Evolutionary conservation across 352 stramenopile species (phyloP).

Genomic region (Pythium guiyangense): DNA sequence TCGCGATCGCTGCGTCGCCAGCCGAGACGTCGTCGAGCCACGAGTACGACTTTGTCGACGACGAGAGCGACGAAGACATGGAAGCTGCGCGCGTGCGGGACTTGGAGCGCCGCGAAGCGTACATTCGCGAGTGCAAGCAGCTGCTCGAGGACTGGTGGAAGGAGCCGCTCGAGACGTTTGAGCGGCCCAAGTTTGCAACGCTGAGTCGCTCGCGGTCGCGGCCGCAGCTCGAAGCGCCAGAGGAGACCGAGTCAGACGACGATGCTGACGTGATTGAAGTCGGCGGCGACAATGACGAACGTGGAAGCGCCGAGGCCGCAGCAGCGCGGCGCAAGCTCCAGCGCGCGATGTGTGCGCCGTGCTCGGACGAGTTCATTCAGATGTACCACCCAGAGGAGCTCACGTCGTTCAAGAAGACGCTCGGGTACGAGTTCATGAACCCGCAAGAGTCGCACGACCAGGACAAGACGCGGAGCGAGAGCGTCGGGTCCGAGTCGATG

Average conservation of each 20-base stretch:
- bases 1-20: constrained; percentile 1
- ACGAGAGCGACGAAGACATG: constrained; percentile 19
- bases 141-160: constrained; percentile 87
- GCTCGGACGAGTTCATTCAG: constrained; percentile 74
- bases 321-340: constrained; percentile 6
- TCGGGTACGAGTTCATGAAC: constrained; percentile 87
- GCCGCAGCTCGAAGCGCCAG: constrained; percentile 7
- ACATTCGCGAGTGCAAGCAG: constrained; percentile 70
- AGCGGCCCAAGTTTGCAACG: constrained; percentile 29
- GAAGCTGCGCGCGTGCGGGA: constrained; percentile 19
- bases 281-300: background rate
- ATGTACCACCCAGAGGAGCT: constrained; percentile 84
- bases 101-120: constrained; percentile 61
- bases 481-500: constrained; percentile 35
- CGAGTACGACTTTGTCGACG: constrained; percentile 20
- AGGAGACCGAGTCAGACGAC: constrained; percentile 14
- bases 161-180: constrained; percentile 71
- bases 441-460: constrained; percentile 64
- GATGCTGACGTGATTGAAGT: constrained; percentile 3
- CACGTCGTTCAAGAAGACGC: constrained; percentile 81
- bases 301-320: background rate
- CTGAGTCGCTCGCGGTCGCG: constrained; percentile 9
- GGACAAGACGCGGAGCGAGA: constrained; percentile 44
- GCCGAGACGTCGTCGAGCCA: constrained; percentile 15
- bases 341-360: constrained; percentile 17